phyloP scores from a whole-genome alignment of 2,329 filamentous ascomycete genomes.

The Paecilomyces fulvus region DNA sequence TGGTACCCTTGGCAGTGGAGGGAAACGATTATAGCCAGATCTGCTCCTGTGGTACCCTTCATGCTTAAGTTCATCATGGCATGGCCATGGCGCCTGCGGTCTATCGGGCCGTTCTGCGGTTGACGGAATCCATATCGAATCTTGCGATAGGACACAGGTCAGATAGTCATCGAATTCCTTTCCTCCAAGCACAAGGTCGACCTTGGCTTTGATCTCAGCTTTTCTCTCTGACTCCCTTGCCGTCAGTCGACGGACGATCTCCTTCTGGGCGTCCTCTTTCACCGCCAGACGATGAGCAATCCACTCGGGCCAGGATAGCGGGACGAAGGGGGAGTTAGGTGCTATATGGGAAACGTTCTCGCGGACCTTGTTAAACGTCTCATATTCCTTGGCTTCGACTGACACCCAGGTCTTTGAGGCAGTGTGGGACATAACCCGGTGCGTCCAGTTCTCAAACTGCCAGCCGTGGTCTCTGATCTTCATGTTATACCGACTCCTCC shows the following conservation, averaged over 20 bases:
- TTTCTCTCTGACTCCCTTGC: constrained; percentile 3
- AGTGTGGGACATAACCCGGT: constrained; percentile 9
- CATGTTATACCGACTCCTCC: background rate
- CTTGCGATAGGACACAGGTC: constrained; percentile 15
- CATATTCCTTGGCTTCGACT: constrained; percentile 15
- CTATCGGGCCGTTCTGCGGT: constrained; percentile 4
- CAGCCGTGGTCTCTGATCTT: background rate
- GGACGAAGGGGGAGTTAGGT: constrained; percentile 18
- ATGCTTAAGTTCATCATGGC: constrained; percentile 21
- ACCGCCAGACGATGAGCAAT: constrained; percentile 11
- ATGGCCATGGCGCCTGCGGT: constrained; percentile 20
- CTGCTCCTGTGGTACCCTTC: constrained; percentile 22
- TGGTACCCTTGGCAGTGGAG: constrained; percentile 20
- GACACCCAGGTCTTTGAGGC: constrained; percentile 23
- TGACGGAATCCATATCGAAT: constrained; percentile 20
- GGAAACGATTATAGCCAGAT: constrained; percentile 21
- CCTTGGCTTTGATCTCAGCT: background rate
- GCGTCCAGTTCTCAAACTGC: constrained; percentile 5
- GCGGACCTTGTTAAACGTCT: constrained; percentile 15
- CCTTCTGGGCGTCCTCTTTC: constrained; percentile 8
- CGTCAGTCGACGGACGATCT: constrained; percentile 5
- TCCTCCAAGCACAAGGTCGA: constrained; percentile 12
- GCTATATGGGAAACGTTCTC: constrained; percentile 14
- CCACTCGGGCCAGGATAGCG: constrained; percentile 15
- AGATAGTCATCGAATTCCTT: constrained; percentile 14